Conservation (phyloP, 441 rosid species). For the Isatis lusitanica region DNA sequence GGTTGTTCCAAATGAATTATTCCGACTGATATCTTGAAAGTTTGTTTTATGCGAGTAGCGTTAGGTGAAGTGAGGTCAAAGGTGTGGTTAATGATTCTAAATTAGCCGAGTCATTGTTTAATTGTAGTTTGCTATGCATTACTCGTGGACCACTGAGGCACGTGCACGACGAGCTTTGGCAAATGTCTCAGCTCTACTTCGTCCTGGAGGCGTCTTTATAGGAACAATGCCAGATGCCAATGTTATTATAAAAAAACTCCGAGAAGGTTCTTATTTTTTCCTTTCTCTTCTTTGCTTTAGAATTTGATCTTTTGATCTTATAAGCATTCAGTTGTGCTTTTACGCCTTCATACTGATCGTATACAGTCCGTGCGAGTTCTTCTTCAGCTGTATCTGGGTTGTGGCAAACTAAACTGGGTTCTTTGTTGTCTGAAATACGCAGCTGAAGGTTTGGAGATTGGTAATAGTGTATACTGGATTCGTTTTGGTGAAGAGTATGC, state of each 20-base stretch:
- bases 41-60: not conserved
- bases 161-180: conserved; percentile 92
- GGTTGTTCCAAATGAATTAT: not conserved
- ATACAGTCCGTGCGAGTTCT: not conserved
- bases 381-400: not conserved
- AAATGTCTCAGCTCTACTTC: conserved; percentile 90
- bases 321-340: not conserved
- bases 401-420: conserved; percentile 13
- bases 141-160: conserved; percentile 94
- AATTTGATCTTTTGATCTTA: not conserved
- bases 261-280: conserved; percentile 63
- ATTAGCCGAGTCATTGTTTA: not conserved
- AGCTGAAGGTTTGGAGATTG: conserved; percentile 75
- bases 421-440: conserved; percentile 40
- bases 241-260: conserved; percentile 80
- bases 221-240: conserved; percentile 99
- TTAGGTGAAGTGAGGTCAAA: not conserved
- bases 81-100: conserved; percentile 9
- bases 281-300: not conserved
- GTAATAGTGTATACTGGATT: conserved; percentile 89
- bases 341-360: not conserved
- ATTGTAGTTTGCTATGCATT: conserved; percentile 91
- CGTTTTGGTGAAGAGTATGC: conserved; percentile 79
- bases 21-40: not conserved
- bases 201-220: conserved; percentile 88